Conservation (phyloP, 306 rosid species). For the Trifolium repens region DNA sequence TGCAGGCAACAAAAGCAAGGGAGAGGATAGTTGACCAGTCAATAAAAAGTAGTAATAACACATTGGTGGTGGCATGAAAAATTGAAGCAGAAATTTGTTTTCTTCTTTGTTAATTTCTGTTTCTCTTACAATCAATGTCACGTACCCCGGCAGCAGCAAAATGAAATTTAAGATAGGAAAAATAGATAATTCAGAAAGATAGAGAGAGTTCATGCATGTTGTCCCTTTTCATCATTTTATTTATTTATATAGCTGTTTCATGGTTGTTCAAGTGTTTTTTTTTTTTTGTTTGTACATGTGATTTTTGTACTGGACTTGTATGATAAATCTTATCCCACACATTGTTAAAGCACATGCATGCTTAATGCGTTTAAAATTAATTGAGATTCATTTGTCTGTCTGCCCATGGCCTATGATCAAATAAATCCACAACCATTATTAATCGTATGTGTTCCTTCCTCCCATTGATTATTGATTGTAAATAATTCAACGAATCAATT, state of each 20-base stretch:
- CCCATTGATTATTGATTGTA: background rate
- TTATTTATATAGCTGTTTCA: background rate
- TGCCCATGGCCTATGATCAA: too few species aligned
- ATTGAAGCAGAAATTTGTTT: background rate
- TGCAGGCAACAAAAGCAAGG: constrained; percentile 36
- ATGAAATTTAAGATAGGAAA: background rate
- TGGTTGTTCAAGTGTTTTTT: background rate
- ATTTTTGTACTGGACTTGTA: background rate
- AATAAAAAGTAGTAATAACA: background rate
- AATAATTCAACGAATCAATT: too few species aligned
- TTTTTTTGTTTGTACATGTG: background rate
- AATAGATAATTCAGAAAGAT: background rate
- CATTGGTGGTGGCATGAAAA: constrained; percentile 14
- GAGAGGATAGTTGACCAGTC: constrained; percentile 27
- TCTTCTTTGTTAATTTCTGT: too few species aligned
- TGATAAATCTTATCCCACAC: background rate
- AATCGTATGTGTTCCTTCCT: background rate
- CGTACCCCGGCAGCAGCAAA: too few species aligned
- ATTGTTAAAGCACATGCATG: background rate
- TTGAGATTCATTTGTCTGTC: too few species aligned
- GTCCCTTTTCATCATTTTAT: background rate
- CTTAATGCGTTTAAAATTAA: background rate
- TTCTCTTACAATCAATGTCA: too few species aligned
- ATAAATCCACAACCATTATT: too few species aligned
- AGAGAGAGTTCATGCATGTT: background rate